Evolutionary conservation across 2,329 filamentous ascomycete genomes (phyloP), one percentile per base, ranked within the genome.

Genomic region (Trichoderma koningii): DNA sequence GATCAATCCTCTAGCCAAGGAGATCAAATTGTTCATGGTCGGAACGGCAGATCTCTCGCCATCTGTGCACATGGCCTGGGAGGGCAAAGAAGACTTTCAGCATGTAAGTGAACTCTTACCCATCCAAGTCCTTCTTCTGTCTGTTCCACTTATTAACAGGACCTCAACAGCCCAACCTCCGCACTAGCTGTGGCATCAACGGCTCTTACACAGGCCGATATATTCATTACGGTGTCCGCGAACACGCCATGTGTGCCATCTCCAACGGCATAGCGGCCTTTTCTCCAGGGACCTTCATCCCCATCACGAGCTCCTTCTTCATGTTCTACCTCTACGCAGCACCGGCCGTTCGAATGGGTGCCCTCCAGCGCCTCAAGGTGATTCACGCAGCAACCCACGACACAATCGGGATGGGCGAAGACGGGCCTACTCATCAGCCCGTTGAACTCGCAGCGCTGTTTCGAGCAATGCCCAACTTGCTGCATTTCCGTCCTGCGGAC

Each of bases 321-420:
- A 87, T 88, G 83, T 87, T 87, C 73, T 87, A 87, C 69, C 73
- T 78, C 21, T 57, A 59, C 41, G 55, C 84, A 10, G 85, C 85
- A 0, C 81, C 84, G 0, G 85, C 80, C 7, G 80, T 87, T 2
- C 82, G 86, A 15, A 87, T 88, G 85, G 84, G 84, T 7, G 85
- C 85, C 3, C 76, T 87, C 1, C 81, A 84, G 59, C 72, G 78
- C 26, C 79, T 87, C 1, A 82, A 84, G 60, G 76, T 79, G 30
- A 87, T 88, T 59, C 85, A 88, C 70, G 78, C 83, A 38, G 86
- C 85, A 1, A 88, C 86, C 0, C 86, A 88, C 73, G 85, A 88
- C 74, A 82, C 79, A 7, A 84, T 87, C 52, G 86, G 82, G 21
- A 83, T 79, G 44, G 85, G 86, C 1, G 82, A 88, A 68, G 82